A percentile compares a stretch with the other conserved stretches of the same genome.
These are phyloP conservation scores for Cyathus striatus DNA, from an alignment of 768 basidiomycete species.

Conservation along the genomic window DNA sequence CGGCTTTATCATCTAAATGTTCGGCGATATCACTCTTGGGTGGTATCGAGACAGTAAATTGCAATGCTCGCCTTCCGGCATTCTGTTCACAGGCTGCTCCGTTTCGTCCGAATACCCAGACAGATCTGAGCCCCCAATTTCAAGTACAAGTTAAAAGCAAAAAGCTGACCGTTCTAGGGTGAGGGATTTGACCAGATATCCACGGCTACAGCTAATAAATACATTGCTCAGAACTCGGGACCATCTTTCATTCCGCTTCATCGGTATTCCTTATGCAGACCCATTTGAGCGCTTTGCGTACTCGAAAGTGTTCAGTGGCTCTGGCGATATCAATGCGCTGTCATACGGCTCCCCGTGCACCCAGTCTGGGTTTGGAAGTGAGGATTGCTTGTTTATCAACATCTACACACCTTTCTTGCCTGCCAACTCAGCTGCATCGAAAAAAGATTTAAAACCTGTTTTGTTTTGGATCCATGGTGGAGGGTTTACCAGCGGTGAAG, in stretches of 20 bases:
- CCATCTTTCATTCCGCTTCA: constrained; percentile 43
- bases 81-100: constrained; percentile 25
- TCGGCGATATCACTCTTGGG: constrained; percentile 11
- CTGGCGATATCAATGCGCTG: constrained; percentile 23
- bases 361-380: constrained; percentile 19
- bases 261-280: constrained; percentile 46
- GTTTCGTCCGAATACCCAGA: constrained; percentile 16
- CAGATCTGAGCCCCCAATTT: constrained; percentile 14
- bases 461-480: constrained; percentile 51
- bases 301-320: constrained; percentile 23
- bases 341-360: constrained; percentile 27
- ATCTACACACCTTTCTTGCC: constrained; percentile 37
- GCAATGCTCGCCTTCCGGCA: constrained; percentile 13
- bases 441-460: constrained; percentile 30
- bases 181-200: constrained; percentile 1
- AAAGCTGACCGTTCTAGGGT: constrained; percentile 17
- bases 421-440: constrained; percentile 5
- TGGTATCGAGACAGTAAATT: constrained; percentile 9
- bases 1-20: constrained; percentile 8
- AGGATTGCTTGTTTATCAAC: constrained; percentile 45
- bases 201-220: not conserved
- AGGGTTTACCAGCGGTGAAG: constrained; percentile 35
- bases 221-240: constrained; percentile 32
- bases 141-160: constrained; percentile 19
- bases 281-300: constrained; percentile 38